Evolutionary conservation across 2,329 filamentous ascomycete genomes (phyloP).

Genomic region (Magnaporthiopsis poae): DNA sequence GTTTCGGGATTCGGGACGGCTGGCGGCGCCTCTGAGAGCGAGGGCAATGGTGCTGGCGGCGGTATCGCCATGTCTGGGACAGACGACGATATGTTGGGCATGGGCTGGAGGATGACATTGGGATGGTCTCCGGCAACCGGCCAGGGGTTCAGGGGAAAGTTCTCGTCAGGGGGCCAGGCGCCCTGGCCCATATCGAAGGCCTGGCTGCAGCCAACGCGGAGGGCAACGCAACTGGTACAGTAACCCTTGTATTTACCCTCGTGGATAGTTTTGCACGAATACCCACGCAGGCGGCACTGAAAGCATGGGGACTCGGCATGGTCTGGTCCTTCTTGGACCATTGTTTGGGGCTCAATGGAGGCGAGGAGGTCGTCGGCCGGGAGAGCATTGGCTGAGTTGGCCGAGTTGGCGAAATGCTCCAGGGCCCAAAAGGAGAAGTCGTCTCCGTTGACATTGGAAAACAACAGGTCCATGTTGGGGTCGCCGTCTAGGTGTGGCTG

Average conservation of each 20-base stretch:
- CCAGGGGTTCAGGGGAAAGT: slow-evolving; percentile 38
- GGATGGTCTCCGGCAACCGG: slow-evolving; percentile 34
- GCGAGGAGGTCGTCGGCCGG: slow-evolving; percentile 14
- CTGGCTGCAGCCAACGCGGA: slow-evolving; percentile 50
- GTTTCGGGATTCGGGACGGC: not conserved
- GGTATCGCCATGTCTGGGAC: slow-evolving; percentile 6
- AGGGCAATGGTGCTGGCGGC: not conserved
- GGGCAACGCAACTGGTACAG: slow-evolving; percentile 53
- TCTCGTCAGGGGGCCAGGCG: slow-evolving; percentile 15
- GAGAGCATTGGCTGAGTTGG: slow-evolving; percentile 7
- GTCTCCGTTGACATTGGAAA: slow-evolving; percentile 47
- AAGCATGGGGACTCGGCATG: slow-evolving; percentile 36
- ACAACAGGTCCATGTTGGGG: slow-evolving; percentile 38
- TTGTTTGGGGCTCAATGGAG: not conserved
- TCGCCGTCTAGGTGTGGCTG: slow-evolving; percentile 4
- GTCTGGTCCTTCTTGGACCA: not conserved
- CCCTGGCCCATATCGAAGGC: slow-evolving; percentile 12
- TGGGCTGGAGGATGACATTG: slow-evolving; percentile 23
- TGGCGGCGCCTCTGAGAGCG: not conserved
- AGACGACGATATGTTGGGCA: not conserved
- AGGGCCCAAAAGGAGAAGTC: slow-evolving; percentile 51
- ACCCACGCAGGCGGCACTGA: slow-evolving; percentile 41
- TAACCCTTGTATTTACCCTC: slow-evolving; percentile 52
- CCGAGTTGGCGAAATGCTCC: slow-evolving; percentile 38
- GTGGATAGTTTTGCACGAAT: slow-evolving; percentile 50